Base-by-base conservation (phyloP, 2,329 filamentous ascomycete species). In the Didymella keratinophila region DNA sequence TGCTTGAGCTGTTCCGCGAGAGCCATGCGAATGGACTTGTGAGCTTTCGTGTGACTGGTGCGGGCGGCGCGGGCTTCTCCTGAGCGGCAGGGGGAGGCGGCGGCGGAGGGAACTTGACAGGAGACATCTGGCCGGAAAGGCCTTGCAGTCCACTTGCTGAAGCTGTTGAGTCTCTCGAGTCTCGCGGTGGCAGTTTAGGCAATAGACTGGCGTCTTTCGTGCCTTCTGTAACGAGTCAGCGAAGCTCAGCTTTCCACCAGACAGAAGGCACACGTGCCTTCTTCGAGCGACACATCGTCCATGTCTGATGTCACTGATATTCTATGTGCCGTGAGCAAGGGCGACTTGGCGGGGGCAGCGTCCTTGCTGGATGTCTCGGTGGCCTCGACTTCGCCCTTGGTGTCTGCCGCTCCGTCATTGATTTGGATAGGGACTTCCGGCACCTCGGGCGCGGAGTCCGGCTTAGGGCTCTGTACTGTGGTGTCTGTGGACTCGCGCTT, bases 71-170 rank as follows among this genome's bases (percentile, higher is more conserved):
- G 23, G 66, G 52, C 47, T 73, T 71, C 64, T 78, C 68, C 64
- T 61, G 61, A 7, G 60, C 61, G 23, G 65, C 69, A 53, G 65
- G 76, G 47, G 67, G 69, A 57, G 63, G 74, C 10, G 72, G 70
- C 3, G 73, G 78, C 14, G 77, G 78, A 27, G 75, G 77, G 21
- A 73, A 76, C 54, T 79, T 77, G 71, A 92, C 86, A 30, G 90
- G 83, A 34, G 91, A 89, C 49, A 95, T 83, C 44, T 85, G 87
- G 54, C 86, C 89, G 37, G 90, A 88, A 52, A 95, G 84, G 65
- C 90, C 92, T 76, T 88, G 87, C 87, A 82, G 56, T 7, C 70
- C 68, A 52, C 59, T 62, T 36, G 65, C 67, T 7, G 72, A 73
- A 45, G 76, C 67, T 49, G 74, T 75, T 42, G 87, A 70, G 50